phyloP scores from a whole-genome alignment of 2,329 filamentous ascomycete species.

The Ceratocystis albifundus region DNA sequence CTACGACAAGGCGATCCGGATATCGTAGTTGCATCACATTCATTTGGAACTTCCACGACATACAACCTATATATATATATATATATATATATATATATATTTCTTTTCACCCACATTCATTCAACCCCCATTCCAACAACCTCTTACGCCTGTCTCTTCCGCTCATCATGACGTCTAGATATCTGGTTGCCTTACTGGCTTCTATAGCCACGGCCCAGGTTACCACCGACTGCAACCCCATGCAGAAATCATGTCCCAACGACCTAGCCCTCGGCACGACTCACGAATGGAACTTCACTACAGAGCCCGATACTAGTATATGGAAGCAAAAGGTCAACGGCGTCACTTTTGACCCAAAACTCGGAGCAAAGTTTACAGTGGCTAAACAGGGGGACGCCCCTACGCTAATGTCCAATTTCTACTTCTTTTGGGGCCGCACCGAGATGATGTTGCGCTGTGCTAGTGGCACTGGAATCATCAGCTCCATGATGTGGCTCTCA shows the following conservation, averaged over 20 bases:
- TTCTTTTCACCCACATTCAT: not conserved
- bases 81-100: not conserved
- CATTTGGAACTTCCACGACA: not conserved
- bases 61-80: not conserved
- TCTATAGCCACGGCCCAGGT: slow-evolving; percentile 55
- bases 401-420: slow-evolving; percentile 67
- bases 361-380: slow-evolving; percentile 64
- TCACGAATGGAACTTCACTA: slow-evolving; percentile 54
- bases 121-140: not conserved
- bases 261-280: slow-evolving; percentile 58
- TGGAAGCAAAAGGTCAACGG: slow-evolving; percentile 59
- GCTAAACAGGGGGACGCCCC: slow-evolving; percentile 59
- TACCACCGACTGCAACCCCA: slow-evolving; percentile 64
- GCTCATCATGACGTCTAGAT: not conserved
- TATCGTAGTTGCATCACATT: not conserved
- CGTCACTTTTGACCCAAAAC: slow-evolving; percentile 47
- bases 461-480: slow-evolving; percentile 62
- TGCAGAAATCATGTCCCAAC: slow-evolving; percentile 55
- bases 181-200: slow-evolving; percentile 26
- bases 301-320: slow-evolving; percentile 44
- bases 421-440: slow-evolving; percentile 74
- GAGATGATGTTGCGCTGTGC: slow-evolving; percentile 71
- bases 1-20: not conserved
- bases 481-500: slow-evolving; percentile 70
- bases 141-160: not conserved